Evolutionary conservation across 495 filamentous ascomycete species (phyloP).

Genomic region (Neurospora sp.): DNA sequence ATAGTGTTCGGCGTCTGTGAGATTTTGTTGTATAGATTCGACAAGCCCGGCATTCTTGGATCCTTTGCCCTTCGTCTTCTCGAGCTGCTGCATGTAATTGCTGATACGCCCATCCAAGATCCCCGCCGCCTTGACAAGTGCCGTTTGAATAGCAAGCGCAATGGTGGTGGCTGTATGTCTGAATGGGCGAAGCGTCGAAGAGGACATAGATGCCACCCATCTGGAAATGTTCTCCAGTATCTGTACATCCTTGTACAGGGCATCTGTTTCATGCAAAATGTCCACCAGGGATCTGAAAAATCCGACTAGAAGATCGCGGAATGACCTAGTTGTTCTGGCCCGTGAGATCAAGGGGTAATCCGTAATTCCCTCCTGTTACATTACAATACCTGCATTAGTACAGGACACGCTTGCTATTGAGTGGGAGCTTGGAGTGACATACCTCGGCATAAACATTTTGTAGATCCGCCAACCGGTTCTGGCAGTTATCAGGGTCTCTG

Average conservation of each 20-base stretch:
- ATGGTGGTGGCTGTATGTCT: conserved; percentile 84
- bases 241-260: conserved; percentile 62
- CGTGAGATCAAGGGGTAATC: conserved; percentile 92
- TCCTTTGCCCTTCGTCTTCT: conserved; percentile 69
- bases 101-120: conserved; percentile 55
- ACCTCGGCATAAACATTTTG: conserved; percentile 72
- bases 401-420: not conserved
- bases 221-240: conserved; percentile 76
- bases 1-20: conserved; percentile 56
- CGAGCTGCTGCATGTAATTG: conserved; percentile 71
- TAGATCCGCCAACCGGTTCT: conserved; percentile 58
- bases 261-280: conserved; percentile 60
- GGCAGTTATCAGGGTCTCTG: conserved; percentile 71
- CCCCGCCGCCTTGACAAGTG: conserved; percentile 59
- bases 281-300: conserved; percentile 69
- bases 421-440: conserved; percentile 9
- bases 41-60: conserved; percentile 46
- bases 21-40: conserved; percentile 52
- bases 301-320: conserved; percentile 61
- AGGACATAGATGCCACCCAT: conserved; percentile 83
- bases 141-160: conserved; percentile 60
- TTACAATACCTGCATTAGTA: conserved; percentile 20
- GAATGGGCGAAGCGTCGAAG: conserved; percentile 73
- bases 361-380: conserved; percentile 52
- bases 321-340: conserved; percentile 57